Evolutionary conservation across 2,329 filamentous ascomycete species (phyloP).

Genomic region (Nemania diffusa): DNA sequence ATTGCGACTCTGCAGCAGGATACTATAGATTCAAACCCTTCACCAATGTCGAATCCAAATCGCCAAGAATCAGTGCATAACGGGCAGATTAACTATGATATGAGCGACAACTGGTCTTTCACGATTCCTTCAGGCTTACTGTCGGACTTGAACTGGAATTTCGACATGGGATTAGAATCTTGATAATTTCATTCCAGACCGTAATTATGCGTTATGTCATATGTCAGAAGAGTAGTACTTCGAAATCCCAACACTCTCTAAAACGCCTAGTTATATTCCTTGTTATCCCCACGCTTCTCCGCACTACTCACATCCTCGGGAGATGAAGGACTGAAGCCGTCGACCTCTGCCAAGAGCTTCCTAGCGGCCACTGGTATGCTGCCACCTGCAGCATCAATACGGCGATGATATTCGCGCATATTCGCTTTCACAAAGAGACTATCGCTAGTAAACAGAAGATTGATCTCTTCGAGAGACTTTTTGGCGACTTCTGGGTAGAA

Average conservation of each 20-base stretch:
- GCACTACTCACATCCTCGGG: neutral
- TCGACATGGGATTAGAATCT: constrained; percentile 9
- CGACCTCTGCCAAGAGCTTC: constrained; percentile 47
- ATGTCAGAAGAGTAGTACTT: constrained; percentile 16
- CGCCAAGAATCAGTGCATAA: neutral
- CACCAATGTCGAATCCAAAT: neutral
- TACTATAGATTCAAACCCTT: neutral
- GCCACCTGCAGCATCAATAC: constrained; percentile 46
- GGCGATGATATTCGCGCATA: constrained; percentile 47
- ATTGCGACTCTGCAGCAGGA: constrained; percentile 6
- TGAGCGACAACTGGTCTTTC: constrained; percentile 14
- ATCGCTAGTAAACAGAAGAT: constrained; percentile 55
- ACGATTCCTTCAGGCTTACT: constrained; percentile 15
- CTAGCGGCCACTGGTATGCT: constrained; percentile 47
- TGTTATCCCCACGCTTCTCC: constrained; percentile 16
- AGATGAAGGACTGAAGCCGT: constrained; percentile 32
- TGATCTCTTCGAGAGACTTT: constrained; percentile 55
- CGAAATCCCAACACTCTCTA: neutral
- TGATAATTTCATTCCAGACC: neutral
- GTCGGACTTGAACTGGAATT: constrained; percentile 13
- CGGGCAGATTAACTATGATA: neutral
- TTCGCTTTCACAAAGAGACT: constrained; percentile 47
- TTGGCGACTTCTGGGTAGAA: constrained; percentile 37
- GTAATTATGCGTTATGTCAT: neutral
- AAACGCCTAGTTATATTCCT: constrained; percentile 3